Conservation (phyloP, 257 asterid genomes). For the Capsicum chinense region DNA sequence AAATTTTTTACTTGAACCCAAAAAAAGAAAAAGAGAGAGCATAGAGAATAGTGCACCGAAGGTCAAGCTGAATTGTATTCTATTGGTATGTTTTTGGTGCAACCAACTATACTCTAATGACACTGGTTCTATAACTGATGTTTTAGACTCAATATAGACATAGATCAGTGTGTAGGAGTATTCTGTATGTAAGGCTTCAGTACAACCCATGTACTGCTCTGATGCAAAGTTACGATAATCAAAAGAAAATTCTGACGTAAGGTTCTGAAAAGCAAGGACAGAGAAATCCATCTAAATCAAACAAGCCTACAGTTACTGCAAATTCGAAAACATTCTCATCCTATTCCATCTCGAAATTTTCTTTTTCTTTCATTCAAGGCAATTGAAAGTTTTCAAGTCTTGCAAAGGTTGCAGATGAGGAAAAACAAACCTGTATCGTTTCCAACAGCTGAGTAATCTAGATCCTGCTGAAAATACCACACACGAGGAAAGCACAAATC, state of each 20-base stretch:
- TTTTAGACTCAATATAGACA: too few species aligned
- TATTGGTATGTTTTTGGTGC: too few species aligned
- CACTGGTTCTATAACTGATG: too few species aligned
- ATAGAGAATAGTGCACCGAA: too few species aligned
- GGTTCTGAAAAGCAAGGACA: conserved; percentile 17
- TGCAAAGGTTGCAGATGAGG: conserved; percentile 26
- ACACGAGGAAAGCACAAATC: conserved; percentile 8
- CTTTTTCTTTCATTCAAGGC: neutral
- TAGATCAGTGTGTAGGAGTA: too few species aligned
- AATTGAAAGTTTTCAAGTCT: neutral
- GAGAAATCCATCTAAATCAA: neutral
- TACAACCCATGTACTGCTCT: too few species aligned
- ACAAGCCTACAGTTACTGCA: neutral
- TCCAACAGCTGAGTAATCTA: conserved; percentile 51
- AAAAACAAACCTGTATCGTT: conserved; percentile 70
- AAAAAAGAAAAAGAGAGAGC: too few species aligned
- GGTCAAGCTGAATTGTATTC: too few species aligned
- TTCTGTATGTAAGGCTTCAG: too few species aligned
- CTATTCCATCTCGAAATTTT: neutral
- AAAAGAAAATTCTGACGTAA: neutral
- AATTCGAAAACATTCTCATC: neutral
- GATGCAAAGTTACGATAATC: too few species aligned
- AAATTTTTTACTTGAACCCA: too few species aligned
- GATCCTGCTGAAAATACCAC: conserved; percentile 54
- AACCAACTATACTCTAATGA: too few species aligned